Base-by-base conservation (phyloP, 2,329 filamentous ascomycete species). In the Didymosphaeria variabile region DNA sequence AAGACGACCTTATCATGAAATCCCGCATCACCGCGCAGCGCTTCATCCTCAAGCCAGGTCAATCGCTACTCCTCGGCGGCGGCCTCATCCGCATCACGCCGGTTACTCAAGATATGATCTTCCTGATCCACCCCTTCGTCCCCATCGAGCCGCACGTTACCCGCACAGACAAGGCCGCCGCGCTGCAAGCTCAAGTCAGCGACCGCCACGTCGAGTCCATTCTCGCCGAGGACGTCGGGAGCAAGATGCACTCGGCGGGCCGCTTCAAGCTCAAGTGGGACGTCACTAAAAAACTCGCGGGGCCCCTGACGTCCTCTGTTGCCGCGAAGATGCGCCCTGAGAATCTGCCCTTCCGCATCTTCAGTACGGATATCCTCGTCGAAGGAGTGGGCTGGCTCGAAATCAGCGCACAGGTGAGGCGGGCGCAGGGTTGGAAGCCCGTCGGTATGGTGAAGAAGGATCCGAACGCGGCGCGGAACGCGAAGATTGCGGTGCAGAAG, bases 381-480 rank as follows among this genome's bases (percentile, higher is more conserved):
- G 94, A 98, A 76, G 93, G 95, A 1, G 90, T 93, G 29, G 95
- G 95, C 8, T 99, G 96, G 91, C 86, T 99, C 2, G 95, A 99
- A 79, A 78, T 99, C 44, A 89, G 89, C 0, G 90, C 90, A 3
- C 94, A 99, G 79, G 87, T 96, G 10, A 87, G 94, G 1, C 73
- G 71, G 0, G 71, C 71, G 1, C 67, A 69, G 32, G 75, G 75
- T 29, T 77, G 75, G 75, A 67, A 62, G 12, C 61, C 74, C 0
- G 51, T 62, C 0, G 74, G 72, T 88, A 54, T 86, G 84, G 17
- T 85, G 79, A 72, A 81, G 84, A 60, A 78, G 84, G 57, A 79
- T 52, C 64, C 70, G 50, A 76, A 71, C 46, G 70, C 75, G 52
- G 67, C 67, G 9, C 57, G 60, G 17, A 52, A 63, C 19, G 67